A percentile compares a stretch with the other conserved stretches of the same genome.
Conservation (phyloP, 495 filamentous ascomycete genomes). For the Penicillium paradoxum region DNA sequence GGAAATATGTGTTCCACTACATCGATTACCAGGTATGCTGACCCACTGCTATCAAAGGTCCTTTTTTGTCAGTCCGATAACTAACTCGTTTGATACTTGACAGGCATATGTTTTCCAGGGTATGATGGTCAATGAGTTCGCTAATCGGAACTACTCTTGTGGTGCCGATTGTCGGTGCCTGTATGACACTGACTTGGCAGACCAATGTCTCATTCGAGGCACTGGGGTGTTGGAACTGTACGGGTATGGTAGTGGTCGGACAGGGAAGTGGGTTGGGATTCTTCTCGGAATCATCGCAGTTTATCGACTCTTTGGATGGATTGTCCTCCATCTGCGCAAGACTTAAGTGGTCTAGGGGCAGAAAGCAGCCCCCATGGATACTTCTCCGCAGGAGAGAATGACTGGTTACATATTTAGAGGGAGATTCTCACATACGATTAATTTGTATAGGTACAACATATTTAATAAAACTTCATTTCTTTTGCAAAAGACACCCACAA, state of each 20-base stretch:
- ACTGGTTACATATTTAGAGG: too few species aligned
- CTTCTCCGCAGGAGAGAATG: neutral
- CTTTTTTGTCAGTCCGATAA: neutral
- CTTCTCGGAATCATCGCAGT: conserved; percentile 66
- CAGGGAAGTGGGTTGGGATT: conserved; percentile 70
- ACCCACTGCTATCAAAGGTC: neutral
- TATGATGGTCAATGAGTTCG: conserved; percentile 88
- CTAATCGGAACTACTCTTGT: conserved; percentile 56
- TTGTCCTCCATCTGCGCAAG: conserved; percentile 34
- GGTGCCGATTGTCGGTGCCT: conserved; percentile 57
- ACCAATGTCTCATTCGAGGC: conserved; percentile 63
- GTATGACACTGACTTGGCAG: conserved; percentile 58
- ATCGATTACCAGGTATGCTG: conserved; percentile 66
- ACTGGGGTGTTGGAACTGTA: conserved; percentile 61
- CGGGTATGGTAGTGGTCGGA: conserved; percentile 57
- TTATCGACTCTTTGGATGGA: conserved; percentile 61
- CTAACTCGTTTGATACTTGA: neutral
- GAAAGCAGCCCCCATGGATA: neutral
- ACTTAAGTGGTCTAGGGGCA: conserved; percentile 6
- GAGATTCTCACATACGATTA: too few species aligned
- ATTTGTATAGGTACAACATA: too few species aligned
- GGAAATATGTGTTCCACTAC: conserved; percentile 78
- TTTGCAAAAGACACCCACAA: neutral
- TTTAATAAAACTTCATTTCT: neutral
- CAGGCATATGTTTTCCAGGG: conserved; percentile 76